Evolutionary conservation across 257 asterid species (phyloP), one percentile per base, ranked within the genome.

Genomic region (Gentiana straminea): DNA sequence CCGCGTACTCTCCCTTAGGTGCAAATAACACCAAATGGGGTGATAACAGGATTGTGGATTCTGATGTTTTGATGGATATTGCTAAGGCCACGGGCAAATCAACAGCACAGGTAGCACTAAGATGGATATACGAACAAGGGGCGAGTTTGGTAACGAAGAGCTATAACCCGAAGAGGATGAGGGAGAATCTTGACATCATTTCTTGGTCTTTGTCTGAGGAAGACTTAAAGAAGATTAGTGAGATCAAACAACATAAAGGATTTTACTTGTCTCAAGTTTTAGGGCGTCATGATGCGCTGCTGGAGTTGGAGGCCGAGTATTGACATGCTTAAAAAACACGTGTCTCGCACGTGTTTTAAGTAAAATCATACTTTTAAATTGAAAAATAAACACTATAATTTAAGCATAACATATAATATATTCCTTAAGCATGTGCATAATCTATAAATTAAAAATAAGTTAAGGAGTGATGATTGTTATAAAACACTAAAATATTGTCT

Each of bases 1-100:
- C 84, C 2, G 86, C 80, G 38, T 89, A 77, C 68, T 89, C 95
- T 7, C 97, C 97, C 4, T 68, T 89, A 61, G 95, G 97, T 61
- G 81, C 92, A 15, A 92, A 92, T 8, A 94, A 92, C 43, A 76
- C 95, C 8, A 60, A 79, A 37, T 79, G 85, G 87, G 52, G 78
- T 43, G 81, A 83, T 64, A 24, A 24, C 24, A 24, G 24, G 24
- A 0, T 24, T 24, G 3, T 2, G 7, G 5, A 4, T 4, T 62
- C 86, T 33, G 86, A 83, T 45, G 88, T 83, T 50, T 85, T 89
- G 59, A 51, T 65, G 64, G 73, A 74, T 61, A 52, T 57, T 53
- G 81, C 84, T 3, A 70, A 71, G 66, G 62, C 64, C 37, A 52
- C 71, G 69, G 84, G 81, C 38, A 78, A 67, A 62, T 71, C 76